These are phyloP conservation scores for Trichosporon coremiiforme DNA, from an alignment of 1,284 basidiomycete species.

Conservation along the genomic window DNA sequence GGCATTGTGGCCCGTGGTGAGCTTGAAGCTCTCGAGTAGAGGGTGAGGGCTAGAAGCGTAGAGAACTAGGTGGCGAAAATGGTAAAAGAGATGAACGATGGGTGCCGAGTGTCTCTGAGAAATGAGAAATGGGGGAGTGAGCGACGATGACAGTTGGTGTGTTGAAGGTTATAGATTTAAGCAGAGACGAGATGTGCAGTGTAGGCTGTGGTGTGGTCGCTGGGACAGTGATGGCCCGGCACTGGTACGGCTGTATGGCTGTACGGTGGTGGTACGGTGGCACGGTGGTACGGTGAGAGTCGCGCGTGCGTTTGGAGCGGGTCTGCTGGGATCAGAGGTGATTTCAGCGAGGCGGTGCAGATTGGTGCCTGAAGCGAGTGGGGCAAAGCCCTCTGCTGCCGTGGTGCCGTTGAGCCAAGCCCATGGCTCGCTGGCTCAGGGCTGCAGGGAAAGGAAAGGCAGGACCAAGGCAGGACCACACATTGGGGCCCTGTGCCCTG, in stretches of 20 bases:
- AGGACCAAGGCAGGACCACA: no score
- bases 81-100: not conserved
- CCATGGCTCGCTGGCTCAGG: not conserved
- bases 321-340: no score
- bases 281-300: not conserved
- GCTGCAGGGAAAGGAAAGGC: not conserved
- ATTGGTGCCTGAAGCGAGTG: not conserved
- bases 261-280: not conserved
- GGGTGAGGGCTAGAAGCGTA: not conserved
- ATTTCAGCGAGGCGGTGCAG: slow-evolving; percentile 5
- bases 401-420: not conserved
- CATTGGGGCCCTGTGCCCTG: not conserved
- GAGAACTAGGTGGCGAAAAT: slow-evolving; percentile 7
- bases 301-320: not conserved
- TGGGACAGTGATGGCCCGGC: not conserved
- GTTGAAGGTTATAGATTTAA: slow-evolving; percentile 9
- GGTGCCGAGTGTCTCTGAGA: not conserved
- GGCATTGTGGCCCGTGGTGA: slow-evolving; percentile 23
- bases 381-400: not conserved
- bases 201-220: no score
- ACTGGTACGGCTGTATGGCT: no score
- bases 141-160: slow-evolving; percentile 2
- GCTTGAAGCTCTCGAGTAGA: not conserved
- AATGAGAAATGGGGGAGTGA: not conserved
- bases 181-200: not conserved